Percentiles rank a stretch among this genome's conserved stretches.
Conservation (phyloP, 176 grass and related monocot species). For the Oryza nivara region DNA sequence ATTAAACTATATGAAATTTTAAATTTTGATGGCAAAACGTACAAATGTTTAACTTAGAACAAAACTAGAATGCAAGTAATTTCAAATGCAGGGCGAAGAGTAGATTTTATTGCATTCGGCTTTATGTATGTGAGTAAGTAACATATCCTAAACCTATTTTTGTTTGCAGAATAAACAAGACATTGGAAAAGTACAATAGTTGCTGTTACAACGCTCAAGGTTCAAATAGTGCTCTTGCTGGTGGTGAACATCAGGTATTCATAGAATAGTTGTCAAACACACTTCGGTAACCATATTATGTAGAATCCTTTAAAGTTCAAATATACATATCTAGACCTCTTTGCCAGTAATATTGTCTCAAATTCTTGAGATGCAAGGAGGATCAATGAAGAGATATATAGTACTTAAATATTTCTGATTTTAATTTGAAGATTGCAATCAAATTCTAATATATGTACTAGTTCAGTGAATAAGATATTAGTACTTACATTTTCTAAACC, state of each 20-base stretch:
- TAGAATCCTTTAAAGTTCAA: background rate
- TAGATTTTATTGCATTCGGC: background rate
- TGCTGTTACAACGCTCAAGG: constrained; percentile 56
- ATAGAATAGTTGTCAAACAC: background rate
- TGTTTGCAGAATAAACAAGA: constrained; percentile 43
- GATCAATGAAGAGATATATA: background rate
- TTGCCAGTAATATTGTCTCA: background rate
- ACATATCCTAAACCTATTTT: background rate
- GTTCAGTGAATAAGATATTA: background rate
- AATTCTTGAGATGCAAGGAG: background rate
- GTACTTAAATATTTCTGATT: background rate
- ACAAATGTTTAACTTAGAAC: no score
- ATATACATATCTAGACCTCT: no score
- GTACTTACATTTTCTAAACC: background rate
- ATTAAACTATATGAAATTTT: no score
- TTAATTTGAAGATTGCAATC: background rate
- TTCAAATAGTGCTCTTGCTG: constrained; percentile 36
- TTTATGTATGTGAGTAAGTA: background rate
- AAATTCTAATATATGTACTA: background rate
- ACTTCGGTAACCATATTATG: background rate
- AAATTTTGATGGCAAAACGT: no score
- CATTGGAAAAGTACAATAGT: constrained; percentile 59
- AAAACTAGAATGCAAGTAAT: no score
- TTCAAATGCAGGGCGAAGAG: no score
- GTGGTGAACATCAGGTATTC: constrained; percentile 62